Base-by-base conservation (phyloP, 768 basidiomycete genomes). In the Clavaria fumosa region DNA sequence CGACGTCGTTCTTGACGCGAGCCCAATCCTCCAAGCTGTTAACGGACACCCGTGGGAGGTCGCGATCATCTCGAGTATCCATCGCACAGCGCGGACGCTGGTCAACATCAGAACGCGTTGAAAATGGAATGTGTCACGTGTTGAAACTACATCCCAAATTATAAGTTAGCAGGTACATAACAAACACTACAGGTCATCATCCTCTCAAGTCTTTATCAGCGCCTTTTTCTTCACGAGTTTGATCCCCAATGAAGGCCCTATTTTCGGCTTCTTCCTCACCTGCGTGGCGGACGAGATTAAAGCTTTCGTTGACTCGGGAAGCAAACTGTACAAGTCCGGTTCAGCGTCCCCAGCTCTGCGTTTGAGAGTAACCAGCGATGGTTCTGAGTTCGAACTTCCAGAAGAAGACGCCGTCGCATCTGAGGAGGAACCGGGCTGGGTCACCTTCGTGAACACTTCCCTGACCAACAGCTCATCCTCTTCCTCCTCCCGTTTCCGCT, bases 401-500 rank as follows among this genome's bases (percentile, higher is more conserved):
- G 22, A 18, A 6, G 40, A 12, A 4, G 30, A 21, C 19, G 9
- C 42, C 37, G 43, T 32, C 2, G 45, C 40, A 4, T 53, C 44
- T 20, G 52, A 47, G 23, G 57, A 54, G 17, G 22, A 17, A 18
- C 58, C 44, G 1, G 68, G 61, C 35, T 65, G 56, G 28, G 66
- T 46, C 23, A 86, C 66, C 53, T 81, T 85, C 31, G 83, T 70
- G 53, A 99, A 99, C 15, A 86, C 78, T 47, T 82, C 70, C 45
- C 75, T 66, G n/a, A 97, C 83, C 17, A 88, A 60, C 51, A 68
- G 74, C 58, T 99, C 93, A 50, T 97, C 93, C 55, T 93, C 90
- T 43, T 90, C 88, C 46, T 91, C 83, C 40, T 83, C 68, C 30
- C 64, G 61, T 54, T 66, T 72, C 52, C 66, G 64, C 49, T 75